Evolutionary conservation across 108 stramenopile species (phyloP).

Genomic region (Skeletonema menzelii): DNA sequence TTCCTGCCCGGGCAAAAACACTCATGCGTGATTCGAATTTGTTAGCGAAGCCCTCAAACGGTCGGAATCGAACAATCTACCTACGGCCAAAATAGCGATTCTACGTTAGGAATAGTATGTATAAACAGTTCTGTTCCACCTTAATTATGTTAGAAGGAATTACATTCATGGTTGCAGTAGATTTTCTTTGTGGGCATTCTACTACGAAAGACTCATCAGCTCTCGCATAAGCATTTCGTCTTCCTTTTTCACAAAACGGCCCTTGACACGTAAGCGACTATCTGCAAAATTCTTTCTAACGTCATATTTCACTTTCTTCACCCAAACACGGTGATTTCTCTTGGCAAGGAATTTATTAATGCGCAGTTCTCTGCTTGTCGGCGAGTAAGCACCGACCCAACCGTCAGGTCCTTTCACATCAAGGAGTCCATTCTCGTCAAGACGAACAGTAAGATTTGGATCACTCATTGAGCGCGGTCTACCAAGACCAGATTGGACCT

Average conservation of each 20-base stretch:
- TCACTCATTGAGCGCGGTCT: slow-evolving; percentile 84
- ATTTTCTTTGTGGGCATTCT: background rate
- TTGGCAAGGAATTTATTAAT: slow-evolving; percentile 93
- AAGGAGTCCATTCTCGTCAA: slow-evolving; percentile 68
- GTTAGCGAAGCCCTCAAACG: too few species aligned
- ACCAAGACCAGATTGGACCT: slow-evolving; percentile 71
- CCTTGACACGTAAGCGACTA: slow-evolving; percentile 94
- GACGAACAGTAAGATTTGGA: slow-evolving; percentile 63
- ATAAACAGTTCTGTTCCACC: background rate
- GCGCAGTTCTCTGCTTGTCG: slow-evolving; percentile 86
- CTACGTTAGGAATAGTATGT: too few species aligned
- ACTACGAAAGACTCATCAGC: slow-evolving; percentile 87
- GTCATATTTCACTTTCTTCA: slow-evolving; percentile 97
- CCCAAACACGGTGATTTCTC: slow-evolving; percentile 94
- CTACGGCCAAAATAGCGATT: too few species aligned
- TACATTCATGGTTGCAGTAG: background rate
- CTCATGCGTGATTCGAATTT: too few species aligned
- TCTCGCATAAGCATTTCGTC: slow-evolving; percentile 96
- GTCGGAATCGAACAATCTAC: too few species aligned
- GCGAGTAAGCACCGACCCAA: slow-evolving; percentile 97
- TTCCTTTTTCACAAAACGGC: slow-evolving; percentile 98
- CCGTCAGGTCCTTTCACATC: slow-evolving; percentile 84
- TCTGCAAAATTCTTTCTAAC: slow-evolving; percentile 99
- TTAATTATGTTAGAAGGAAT: background rate
- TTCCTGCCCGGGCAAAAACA: too few species aligned